Evolutionary conservation across 805 yeast species (phyloP), one percentile per base, ranked within the genome.

Genomic region (Wickerhamomyces alni): DNA sequence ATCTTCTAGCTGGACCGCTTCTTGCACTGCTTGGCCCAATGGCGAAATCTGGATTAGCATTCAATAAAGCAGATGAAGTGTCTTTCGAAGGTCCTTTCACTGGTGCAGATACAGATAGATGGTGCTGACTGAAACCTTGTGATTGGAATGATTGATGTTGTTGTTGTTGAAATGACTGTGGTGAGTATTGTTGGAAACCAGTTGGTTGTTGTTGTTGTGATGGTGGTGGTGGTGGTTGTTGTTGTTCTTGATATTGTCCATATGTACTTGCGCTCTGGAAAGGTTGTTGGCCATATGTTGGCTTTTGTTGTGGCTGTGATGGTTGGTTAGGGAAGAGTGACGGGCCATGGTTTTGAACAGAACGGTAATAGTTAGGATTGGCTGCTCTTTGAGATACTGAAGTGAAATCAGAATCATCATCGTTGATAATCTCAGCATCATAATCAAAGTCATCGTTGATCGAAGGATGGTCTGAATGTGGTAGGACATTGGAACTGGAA

Each of bases 311-410:
- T 13, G 43, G 51, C 25, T 35, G 43, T 33, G 10, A 21, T 13
- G 30, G 49, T 16, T 37, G 41, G 31, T 52, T 41, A 24, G 55
- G 52, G 40, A 57, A 48, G 8, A 54, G 47, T 8, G 48, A 39
- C 30, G 55, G 54, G 12, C 58, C 58, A 24, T 44, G 36, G 5
- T 47, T 54, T 8, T 52, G 50, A 19, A 61, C 60, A 27, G 66
- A 69, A 40, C 62, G 43, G 39, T 64, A 68, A 48, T 75, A 78
- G 21, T 65, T 61, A 15, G 83, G 85, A 51, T 83, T 83, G 13
- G 77, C 70, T 21, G 80, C 88, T 55, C 91, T 67, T 59, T 83
- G 91, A 8, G 89, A 81, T 2, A 84, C 85, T 38, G 87, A 79
- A 2, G 93, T 83, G 59, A 84, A 81, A 52, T 80, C 82, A 1